Conservation (phyloP, 345 rosid species). For the Citrus mangshanensis region DNA sequence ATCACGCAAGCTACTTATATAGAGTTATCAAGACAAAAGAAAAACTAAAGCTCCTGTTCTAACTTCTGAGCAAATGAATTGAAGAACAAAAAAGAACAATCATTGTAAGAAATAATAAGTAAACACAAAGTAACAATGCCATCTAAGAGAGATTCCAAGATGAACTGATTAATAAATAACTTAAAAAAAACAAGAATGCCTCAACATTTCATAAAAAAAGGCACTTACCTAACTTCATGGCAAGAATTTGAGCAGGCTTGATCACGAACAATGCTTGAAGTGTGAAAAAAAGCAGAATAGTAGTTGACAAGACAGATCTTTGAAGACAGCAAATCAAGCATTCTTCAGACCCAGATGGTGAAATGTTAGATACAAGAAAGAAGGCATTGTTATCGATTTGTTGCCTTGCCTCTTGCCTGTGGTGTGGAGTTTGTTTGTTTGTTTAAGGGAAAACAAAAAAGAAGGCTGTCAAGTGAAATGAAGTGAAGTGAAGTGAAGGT, state of each 20-base stretch:
- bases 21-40: background rate
- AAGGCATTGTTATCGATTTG: no score
- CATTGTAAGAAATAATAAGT: background rate
- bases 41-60: background rate
- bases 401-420: background rate
- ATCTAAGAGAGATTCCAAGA: constrained; percentile 3
- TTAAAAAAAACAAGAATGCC: background rate
- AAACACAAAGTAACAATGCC: background rate
- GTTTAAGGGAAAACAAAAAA: background rate
- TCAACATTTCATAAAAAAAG: background rate
- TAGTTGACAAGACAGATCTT: background rate
- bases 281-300: background rate
- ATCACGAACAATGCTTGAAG: constrained; percentile 1
- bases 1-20: background rate
- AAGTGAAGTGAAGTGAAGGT: no score
- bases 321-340: constrained; percentile 11
- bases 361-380: background rate
- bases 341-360: constrained; percentile 9
- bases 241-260: constrained; percentile 9
- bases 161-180: background rate
- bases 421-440: background rate
- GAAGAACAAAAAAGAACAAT: background rate
- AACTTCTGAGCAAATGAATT: background rate
- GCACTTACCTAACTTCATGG: constrained; percentile 27
- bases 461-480: no score